Conservation (phyloP, 148 eudicot species). For the Camellia sinensis region DNA sequence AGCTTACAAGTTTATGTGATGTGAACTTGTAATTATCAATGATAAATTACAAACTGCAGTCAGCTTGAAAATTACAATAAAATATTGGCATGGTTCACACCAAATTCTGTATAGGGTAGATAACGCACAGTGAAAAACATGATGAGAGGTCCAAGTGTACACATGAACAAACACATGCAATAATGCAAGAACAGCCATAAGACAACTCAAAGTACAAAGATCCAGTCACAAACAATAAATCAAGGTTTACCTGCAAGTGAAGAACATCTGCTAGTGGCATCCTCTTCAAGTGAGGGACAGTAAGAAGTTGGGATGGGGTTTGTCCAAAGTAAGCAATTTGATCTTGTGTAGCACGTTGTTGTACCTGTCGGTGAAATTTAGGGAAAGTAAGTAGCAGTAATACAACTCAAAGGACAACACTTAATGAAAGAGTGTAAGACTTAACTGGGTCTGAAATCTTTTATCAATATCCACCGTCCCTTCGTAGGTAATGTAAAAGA, state of each 20-base stretch:
- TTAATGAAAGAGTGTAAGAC: conserved; percentile 27
- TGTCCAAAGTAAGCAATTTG: conserved; percentile 99
- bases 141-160: not conserved
- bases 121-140: not conserved
- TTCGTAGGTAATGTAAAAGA: conserved; percentile 93
- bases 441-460: conserved; percentile 84
- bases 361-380: conserved; percentile 51
- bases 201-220: not conserved
- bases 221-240: not conserved
- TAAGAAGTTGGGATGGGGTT: conserved; percentile 96
- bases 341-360: conserved; percentile 94
- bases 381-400: conserved; percentile 17
- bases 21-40: not conserved
- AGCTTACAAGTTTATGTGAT: not conserved
- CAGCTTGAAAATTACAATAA: not conserved
- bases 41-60: not conserved
- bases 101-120: not conserved
- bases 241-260: conserved; percentile 74
- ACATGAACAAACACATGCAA: not conserved
- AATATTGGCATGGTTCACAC: not conserved
- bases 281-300: conserved; percentile 81
- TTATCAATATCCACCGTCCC: conserved; percentile 92
- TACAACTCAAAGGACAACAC: not conserved
- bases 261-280: conserved; percentile 84
- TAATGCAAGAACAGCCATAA: not conserved